Percentiles rank a stretch among this genome's conserved stretches.
phyloP scores from a whole-genome alignment of 1,284 basidiomycete species.

The Leucoagaricus sp. region DNA sequence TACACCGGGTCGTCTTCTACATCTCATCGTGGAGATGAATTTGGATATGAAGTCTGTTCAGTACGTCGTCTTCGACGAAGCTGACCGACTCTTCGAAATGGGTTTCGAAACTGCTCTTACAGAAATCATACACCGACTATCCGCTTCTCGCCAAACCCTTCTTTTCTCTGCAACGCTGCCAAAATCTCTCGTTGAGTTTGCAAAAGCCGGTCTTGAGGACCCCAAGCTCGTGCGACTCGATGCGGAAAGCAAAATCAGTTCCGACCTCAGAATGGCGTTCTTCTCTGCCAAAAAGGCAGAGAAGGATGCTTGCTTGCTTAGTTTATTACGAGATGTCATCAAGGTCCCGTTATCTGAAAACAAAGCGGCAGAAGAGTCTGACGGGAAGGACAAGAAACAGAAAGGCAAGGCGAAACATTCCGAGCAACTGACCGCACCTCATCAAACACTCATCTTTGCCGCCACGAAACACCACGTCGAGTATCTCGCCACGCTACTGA shows the following conservation, averaged over 20 bases:
- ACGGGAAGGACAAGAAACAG: constrained; percentile 39
- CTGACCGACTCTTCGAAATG: constrained; percentile 97
- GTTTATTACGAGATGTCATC: constrained; percentile 87
- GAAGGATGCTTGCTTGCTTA: constrained; percentile 91
- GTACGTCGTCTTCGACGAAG: constrained; percentile 97
- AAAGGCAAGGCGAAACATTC: constrained; percentile 55
- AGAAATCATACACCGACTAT: constrained; percentile 90
- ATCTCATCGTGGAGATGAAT: constrained; percentile 97
- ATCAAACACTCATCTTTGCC: constrained; percentile 94
- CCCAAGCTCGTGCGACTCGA: constrained; percentile 95
- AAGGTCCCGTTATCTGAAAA: constrained; percentile 64
- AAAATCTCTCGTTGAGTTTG: constrained; percentile 95
- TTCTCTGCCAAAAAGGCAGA: constrained; percentile 92
- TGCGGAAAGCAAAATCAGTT: constrained; percentile 93
- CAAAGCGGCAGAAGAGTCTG: constrained; percentile 28
- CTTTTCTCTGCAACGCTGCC: constrained; percentile 97
- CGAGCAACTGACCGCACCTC: constrained; percentile 63
- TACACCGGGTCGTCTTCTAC: constrained; percentile 95
- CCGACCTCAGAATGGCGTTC: constrained; percentile 93
- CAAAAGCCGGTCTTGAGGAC: constrained; percentile 92
- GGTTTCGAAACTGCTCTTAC: constrained; percentile 92
- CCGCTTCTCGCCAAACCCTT: constrained; percentile 85
- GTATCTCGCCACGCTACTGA: constrained; percentile 83
- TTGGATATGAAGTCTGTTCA: constrained; percentile 88
- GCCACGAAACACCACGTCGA: constrained; percentile 99